Base-by-base conservation (phyloP, 2,329 filamentous ascomycete species). In the Cercospora zeae-maydis region DNA sequence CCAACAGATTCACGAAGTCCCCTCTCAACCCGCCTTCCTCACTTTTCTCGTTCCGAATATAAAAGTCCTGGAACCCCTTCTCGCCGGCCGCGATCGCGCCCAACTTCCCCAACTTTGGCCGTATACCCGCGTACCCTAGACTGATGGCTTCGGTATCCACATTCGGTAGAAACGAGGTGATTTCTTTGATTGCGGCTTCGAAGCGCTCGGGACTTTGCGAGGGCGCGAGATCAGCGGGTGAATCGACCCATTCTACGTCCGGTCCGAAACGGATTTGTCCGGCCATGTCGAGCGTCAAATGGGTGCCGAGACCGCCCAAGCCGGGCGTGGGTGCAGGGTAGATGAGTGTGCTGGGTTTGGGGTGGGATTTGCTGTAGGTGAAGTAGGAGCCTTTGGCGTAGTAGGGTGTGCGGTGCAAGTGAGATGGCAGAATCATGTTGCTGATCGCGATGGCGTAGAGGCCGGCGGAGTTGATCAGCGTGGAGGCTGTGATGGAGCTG, bases 321-420 rank as follows among this genome's bases (percentile, higher is more conserved):
- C 93, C 93, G 0, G 92, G 89, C 8, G 90, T 82, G 0, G 93
- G 92, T 0, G 90, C 92, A 0, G 95, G 95, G 73, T 98, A 99
- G 56, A 99, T 82, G 21, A 99, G 85, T 0, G 89, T 91, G 1
- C 78, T 80, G 10, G 93, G 86, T 42, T 78, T 82, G 0, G 92
- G 93, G 0, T 73, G 73, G 0, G 87, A 85, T 1, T 86, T 80
- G 0, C 83, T 78, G 79, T 97, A 98, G 31, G 88, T 90, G 79
- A 96, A 98, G 80, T 99, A 99, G 64, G 91, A 93, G 0, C 95
- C 95, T 79, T 99, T 99, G 63, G 93, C 93, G 78, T 89, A 98
- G 80, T 85, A 90, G 4, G 92, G 84, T 24, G 77, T 83, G 39
- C 80, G 79, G 56, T 86, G 86, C 4, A 83, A 77, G 0, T 79